Conservation (phyloP, 306 rosid species). For the Datisca glomerata region DNA sequence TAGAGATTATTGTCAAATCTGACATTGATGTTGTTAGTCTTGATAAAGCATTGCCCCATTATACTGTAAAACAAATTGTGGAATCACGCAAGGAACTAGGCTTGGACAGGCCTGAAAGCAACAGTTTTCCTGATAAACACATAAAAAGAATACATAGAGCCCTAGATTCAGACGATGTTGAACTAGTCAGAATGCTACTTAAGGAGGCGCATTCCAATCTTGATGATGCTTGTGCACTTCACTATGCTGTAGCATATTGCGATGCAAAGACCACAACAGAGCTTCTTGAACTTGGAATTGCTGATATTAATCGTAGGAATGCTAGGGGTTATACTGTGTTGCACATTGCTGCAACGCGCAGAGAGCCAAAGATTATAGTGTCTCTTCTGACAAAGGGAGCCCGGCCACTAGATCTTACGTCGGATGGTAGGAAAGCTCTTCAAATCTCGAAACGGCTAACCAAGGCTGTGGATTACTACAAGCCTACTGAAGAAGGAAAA, state of each 20-base stretch:
- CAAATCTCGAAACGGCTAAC: slow-evolving; percentile 45
- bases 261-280: slow-evolving; percentile 41
- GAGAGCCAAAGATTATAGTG: slow-evolving; percentile 50
- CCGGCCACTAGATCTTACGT: slow-evolving; percentile 43
- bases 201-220: slow-evolving; percentile 50
- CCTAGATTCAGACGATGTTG: slow-evolving; percentile 56
- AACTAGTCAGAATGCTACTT: slow-evolving; percentile 43
- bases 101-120: slow-evolving; percentile 12
- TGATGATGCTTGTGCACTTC: slow-evolving; percentile 57
- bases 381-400: slow-evolving; percentile 63
- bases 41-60: slow-evolving; percentile 36
- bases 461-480: slow-evolving; percentile 30
- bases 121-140: slow-evolving; percentile 31
- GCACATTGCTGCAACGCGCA: slow-evolving; percentile 45
- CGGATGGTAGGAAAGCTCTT: slow-evolving; percentile 58
- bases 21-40: slow-evolving; percentile 30
- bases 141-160: slow-evolving; percentile 54
- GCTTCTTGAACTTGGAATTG: slow-evolving; percentile 59
- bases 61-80: slow-evolving; percentile 23
- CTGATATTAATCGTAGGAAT: slow-evolving; percentile 41
- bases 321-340: slow-evolving; percentile 44
- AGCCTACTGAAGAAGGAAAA: slow-evolving; percentile 33
- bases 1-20: slow-evolving; percentile 31
- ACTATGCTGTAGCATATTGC: slow-evolving; percentile 55
- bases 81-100: slow-evolving; percentile 24